These are phyloP conservation scores for Spongiforma sp. DNA, from an alignment of 1,284 basidiomycete genomes.

Conservation along the genomic window DNA sequence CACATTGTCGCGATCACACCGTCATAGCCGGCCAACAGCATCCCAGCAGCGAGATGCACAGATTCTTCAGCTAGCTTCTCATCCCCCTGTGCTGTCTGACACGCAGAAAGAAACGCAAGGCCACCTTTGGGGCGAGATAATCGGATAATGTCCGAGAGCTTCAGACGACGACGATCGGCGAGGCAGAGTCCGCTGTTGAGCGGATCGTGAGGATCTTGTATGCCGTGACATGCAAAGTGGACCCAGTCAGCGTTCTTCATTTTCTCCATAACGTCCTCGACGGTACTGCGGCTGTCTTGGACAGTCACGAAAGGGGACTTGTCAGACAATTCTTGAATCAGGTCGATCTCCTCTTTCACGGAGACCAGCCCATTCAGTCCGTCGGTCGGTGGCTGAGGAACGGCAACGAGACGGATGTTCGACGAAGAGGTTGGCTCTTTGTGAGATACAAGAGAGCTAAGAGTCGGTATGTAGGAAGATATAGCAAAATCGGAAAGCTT, in stretches of 20 bases:
- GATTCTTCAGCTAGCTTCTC: background rate
- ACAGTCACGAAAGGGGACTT: background rate
- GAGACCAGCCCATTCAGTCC: background rate
- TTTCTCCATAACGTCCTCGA: background rate
- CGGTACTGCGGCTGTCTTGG: background rate
- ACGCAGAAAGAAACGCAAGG: background rate
- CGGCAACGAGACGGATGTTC: background rate
- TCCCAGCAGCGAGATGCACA: background rate
- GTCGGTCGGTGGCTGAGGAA: background rate
- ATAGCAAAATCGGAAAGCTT: background rate
- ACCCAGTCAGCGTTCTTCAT: background rate
- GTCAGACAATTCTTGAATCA: background rate
- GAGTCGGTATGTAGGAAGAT: background rate
- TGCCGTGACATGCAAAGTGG: background rate
- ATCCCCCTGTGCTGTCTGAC: background rate
- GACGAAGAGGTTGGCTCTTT: background rate
- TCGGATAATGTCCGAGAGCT: slow-evolving; percentile 1
- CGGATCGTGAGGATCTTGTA: background rate
- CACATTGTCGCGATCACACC: background rate
- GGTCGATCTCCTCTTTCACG: background rate
- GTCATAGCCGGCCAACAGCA: background rate
- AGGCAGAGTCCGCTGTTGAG: background rate
- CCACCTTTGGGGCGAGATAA: background rate
- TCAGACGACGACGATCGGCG: background rate
- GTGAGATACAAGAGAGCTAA: background rate